phyloP scores from a whole-genome alignment of 345 rosid species.

The Gossypium mustelinum region DNA sequence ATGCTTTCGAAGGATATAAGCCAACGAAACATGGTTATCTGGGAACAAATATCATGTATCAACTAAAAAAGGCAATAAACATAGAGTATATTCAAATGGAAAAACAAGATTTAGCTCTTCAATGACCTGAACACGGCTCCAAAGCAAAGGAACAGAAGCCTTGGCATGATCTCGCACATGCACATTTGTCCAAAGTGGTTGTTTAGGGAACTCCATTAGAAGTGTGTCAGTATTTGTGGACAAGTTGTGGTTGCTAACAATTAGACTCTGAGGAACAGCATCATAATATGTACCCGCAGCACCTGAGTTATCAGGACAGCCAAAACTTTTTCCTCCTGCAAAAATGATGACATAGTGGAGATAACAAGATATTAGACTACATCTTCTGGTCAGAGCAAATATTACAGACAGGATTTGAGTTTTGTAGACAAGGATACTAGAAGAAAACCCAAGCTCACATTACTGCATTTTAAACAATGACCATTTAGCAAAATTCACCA shows the following conservation, averaged over 20 bases:
- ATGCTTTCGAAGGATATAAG: not conserved
- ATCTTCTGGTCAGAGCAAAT: not conserved
- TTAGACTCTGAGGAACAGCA: conserved; percentile 68
- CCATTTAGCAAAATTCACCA: conserved; percentile 6
- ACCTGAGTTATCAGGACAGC: conserved; percentile 61
- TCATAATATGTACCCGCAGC: conserved; percentile 76
- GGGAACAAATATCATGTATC: not conserved
- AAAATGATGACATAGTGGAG: conserved; percentile 4
- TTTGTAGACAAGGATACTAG: not conserved
- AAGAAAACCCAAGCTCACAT: not conserved
- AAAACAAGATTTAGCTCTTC: conserved; percentile 13
- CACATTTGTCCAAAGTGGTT: conserved; percentile 64
- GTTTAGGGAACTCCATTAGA: conserved; percentile 64
- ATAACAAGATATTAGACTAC: not conserved
- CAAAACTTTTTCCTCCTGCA: conserved; percentile 59
- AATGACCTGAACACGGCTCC: conserved; percentile 75
- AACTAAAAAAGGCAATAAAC: conserved; percentile 3
- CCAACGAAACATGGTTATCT: not conserved
- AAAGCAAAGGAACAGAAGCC: conserved; percentile 65
- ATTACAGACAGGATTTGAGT: not conserved
- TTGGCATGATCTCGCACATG: conserved; percentile 47
- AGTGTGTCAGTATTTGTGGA: conserved; percentile 65
- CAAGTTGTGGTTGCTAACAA: conserved; percentile 49
- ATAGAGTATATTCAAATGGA: conserved; percentile 8
- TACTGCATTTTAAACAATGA: not conserved